phyloP scores from a whole-genome alignment of 2,329 filamentous ascomycete genomes.

The Trichoderma hamatum region DNA sequence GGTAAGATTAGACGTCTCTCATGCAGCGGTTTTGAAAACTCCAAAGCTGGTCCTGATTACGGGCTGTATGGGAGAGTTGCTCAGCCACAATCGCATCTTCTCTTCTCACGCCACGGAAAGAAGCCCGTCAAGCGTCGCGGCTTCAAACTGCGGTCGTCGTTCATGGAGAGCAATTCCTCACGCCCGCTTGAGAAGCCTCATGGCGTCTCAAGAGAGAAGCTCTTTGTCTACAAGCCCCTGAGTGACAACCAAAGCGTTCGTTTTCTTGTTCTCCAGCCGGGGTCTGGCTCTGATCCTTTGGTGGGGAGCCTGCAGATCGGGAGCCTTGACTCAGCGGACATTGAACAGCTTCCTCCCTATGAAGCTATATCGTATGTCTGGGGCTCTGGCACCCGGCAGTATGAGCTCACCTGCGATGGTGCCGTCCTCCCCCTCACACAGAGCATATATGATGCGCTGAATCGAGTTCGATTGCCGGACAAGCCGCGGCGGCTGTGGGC shows the following conservation, averaged over 20 bases:
- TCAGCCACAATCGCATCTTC: neutral
- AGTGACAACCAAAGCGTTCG: conserved; percentile 34
- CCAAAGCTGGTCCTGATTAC: too few relatives aligned
- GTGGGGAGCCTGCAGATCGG: conserved; percentile 35
- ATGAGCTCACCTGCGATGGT: conserved; percentile 34
- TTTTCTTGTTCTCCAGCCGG: conserved; percentile 40
- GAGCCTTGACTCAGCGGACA: conserved; percentile 31
- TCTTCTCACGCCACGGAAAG: conserved; percentile 2
- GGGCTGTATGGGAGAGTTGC: neutral
- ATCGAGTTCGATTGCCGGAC: conserved; percentile 35
- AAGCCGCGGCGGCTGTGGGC: conserved; percentile 41
- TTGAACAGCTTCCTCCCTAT: conserved; percentile 30
- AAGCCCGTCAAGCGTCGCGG: conserved; percentile 14
- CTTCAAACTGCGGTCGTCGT: neutral
- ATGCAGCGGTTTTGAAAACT: neutral
- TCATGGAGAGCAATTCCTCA: conserved; percentile 7
- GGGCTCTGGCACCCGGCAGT: conserved; percentile 35
- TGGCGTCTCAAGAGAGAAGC: neutral
- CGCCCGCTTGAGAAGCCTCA: neutral
- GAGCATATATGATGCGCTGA: conserved; percentile 39
- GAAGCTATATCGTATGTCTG: conserved; percentile 45
- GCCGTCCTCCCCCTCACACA: conserved; percentile 35
- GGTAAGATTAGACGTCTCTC: neutral
- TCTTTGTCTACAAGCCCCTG: conserved; percentile 33
- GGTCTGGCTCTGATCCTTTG: conserved; percentile 35